These are phyloP conservation scores for Pichia inconspicua DNA, from an alignment of 1,139 yeast genomes.

Conservation along the genomic window DNA sequence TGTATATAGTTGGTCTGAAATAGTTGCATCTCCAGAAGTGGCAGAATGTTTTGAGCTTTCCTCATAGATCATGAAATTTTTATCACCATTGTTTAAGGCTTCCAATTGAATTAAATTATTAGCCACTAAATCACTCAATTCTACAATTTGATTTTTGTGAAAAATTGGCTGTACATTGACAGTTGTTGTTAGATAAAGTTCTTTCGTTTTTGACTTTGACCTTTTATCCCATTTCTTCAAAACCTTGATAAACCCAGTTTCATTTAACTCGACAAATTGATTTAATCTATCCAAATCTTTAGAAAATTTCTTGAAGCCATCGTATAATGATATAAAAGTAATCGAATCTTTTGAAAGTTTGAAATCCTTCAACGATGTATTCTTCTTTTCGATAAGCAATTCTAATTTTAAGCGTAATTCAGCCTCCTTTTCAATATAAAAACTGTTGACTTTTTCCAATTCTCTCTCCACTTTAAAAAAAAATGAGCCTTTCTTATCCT, in stretches of 20 bases:
- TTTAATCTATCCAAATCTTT: constrained; percentile 82
- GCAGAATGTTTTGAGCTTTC: constrained; percentile 15
- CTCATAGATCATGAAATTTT: constrained; percentile 20
- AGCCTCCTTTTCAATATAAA: constrained; percentile 84
- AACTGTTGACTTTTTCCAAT: constrained; percentile 84
- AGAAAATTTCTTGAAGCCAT: constrained; percentile 82
- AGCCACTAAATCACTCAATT: constrained; percentile 75
- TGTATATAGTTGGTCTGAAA: constrained; percentile 24
- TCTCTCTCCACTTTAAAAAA: constrained; percentile 91
- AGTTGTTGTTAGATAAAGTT: constrained; percentile 81
- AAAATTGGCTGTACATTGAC: constrained; percentile 96
- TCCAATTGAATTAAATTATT: constrained; percentile 75
- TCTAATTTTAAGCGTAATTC: constrained; percentile 74
- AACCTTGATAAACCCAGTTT: constrained; percentile 91
- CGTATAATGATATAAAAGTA: constrained; percentile 62
- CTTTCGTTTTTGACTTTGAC: constrained; percentile 90
- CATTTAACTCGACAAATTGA: constrained; percentile 88
- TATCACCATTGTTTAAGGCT: constrained; percentile 72
- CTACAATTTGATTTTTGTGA: constrained; percentile 81
- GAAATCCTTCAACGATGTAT: constrained; percentile 42
- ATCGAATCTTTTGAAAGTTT: constrained; percentile 37
- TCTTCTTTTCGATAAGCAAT: constrained; percentile 64
- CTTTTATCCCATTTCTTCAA: constrained; percentile 97
- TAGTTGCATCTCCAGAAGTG: not conserved
- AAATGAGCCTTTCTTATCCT: constrained; percentile 88